These are phyloP conservation scores for Streptanthus diversifolius DNA, from an alignment of 345 rosid species.

Conservation along the genomic window DNA sequence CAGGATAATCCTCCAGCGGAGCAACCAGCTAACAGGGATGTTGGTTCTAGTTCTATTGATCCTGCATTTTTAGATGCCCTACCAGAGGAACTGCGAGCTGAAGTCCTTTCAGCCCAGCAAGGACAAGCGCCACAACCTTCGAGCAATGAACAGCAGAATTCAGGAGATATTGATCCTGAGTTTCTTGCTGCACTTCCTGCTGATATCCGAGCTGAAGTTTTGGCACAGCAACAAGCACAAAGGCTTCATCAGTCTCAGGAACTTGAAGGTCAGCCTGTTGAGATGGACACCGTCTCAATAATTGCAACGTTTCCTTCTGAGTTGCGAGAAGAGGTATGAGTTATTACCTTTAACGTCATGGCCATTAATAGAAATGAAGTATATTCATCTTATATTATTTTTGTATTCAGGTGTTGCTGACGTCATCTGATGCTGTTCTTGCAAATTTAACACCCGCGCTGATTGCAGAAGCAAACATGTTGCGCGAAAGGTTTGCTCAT, in stretches of 20 bases:
- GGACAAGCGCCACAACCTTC: slow-evolving; percentile 78
- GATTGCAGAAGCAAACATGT: slow-evolving; percentile 97
- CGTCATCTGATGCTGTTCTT: slow-evolving; percentile 93
- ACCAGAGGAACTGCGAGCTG: slow-evolving; percentile 95
- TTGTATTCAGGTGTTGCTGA: slow-evolving; percentile 69
- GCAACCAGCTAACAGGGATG: slow-evolving; percentile 60
- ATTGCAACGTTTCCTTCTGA: slow-evolving; percentile 98
- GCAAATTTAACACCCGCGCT: slow-evolving; percentile 97
- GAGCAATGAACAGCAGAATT: slow-evolving; percentile 57
- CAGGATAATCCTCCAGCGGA: slow-evolving; percentile 63
- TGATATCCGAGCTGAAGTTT: slow-evolving; percentile 89
- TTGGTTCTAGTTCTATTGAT: slow-evolving; percentile 78
- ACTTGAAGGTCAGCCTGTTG: slow-evolving; percentile 99
- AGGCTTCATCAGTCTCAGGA: slow-evolving; percentile 89
- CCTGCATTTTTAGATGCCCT: slow-evolving; percentile 98
- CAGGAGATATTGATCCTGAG: slow-evolving; percentile 93
- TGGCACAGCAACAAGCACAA: slow-evolving; percentile 95
- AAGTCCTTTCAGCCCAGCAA: slow-evolving; percentile 91
- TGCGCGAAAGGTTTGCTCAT: slow-evolving; percentile 94
- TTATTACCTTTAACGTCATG: background rate
- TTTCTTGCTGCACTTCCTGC: slow-evolving; percentile 99
- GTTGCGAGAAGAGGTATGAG: slow-evolving; percentile 83
- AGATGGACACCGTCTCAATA: slow-evolving; percentile 98
- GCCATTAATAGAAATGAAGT: background rate
- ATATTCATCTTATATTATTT: slow-evolving; percentile 2